Conservation (phyloP, 495 filamentous ascomycete species). For the Neurospora sp. region DNA sequence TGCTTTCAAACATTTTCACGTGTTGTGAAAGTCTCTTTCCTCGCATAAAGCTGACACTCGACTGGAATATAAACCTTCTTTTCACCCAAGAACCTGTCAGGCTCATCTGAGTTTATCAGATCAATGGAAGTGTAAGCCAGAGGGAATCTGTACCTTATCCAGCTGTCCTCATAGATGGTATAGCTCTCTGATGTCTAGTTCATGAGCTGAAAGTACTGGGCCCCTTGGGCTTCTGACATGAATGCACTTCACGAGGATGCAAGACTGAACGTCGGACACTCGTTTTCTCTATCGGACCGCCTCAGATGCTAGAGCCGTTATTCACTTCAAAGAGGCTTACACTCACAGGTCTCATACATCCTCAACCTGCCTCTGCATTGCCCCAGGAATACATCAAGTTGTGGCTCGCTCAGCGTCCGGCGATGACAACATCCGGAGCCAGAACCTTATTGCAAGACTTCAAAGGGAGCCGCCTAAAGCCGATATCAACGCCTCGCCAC, state of each 20-base stretch:
- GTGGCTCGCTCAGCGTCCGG: neutral
- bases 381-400: neutral
- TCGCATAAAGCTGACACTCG: neutral
- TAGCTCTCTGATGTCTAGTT: neutral
- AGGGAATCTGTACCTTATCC: neutral
- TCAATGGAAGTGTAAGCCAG: neutral
- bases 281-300: neutral
- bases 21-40: neutral
- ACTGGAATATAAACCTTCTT: neutral
- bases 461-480: neutral
- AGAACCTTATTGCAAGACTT: neutral
- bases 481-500: neutral
- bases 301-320: neutral
- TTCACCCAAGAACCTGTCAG: neutral
- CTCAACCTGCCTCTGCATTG: neutral
- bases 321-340: neutral
- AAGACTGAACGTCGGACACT: neutral
- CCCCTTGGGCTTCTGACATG: neutral
- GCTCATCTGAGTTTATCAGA: neutral
- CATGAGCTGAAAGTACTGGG: neutral
- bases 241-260: neutral
- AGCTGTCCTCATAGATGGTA: neutral
- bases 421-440: neutral
- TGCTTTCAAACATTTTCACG: neutral
- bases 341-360: neutral